These are phyloP conservation scores for Torulaspora maleeae DNA, from an alignment of 805 yeast species.

Conservation along the genomic window DNA sequence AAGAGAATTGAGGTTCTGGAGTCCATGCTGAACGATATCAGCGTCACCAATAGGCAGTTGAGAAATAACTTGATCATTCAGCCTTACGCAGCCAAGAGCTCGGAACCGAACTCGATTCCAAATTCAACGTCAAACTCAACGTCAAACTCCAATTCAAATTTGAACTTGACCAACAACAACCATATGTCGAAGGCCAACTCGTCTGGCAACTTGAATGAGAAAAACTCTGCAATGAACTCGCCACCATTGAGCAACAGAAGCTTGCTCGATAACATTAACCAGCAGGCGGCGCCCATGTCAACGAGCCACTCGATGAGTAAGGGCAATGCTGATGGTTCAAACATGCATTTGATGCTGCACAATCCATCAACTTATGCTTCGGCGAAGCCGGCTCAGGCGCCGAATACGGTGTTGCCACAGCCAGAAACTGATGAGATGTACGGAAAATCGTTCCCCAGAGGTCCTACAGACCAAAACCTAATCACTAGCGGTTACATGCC, in stretches of 20 bases:
- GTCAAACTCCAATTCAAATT: constrained; percentile 9
- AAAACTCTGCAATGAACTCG: constrained; percentile 2
- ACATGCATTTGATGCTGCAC: constrained; percentile 17
- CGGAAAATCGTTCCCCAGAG: constrained; percentile 8
- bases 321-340: background rate
- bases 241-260: constrained; percentile 8
- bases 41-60: constrained; percentile 22
- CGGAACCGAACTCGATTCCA: constrained; percentile 1
- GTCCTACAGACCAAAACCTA: constrained; percentile 19
- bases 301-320: background rate
- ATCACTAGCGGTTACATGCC: constrained; percentile 14
- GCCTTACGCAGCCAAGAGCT: constrained; percentile 18
- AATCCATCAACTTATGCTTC: constrained; percentile 19
- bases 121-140: background rate
- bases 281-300: constrained; percentile 1
- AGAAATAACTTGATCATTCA: constrained; percentile 22
- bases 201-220: constrained; percentile 4
- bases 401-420: constrained; percentile 5
- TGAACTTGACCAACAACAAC: constrained; percentile 3
- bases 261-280: constrained; percentile 6
- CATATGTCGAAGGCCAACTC: background rate
- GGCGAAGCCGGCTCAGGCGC: constrained; percentile 7
- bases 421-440: constrained; percentile 1
- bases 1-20: constrained; percentile 25
- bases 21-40: constrained; percentile 23